Base-by-base conservation (phyloP, 2,329 filamentous ascomycete species). In the Stachybotrys echinatus region DNA sequence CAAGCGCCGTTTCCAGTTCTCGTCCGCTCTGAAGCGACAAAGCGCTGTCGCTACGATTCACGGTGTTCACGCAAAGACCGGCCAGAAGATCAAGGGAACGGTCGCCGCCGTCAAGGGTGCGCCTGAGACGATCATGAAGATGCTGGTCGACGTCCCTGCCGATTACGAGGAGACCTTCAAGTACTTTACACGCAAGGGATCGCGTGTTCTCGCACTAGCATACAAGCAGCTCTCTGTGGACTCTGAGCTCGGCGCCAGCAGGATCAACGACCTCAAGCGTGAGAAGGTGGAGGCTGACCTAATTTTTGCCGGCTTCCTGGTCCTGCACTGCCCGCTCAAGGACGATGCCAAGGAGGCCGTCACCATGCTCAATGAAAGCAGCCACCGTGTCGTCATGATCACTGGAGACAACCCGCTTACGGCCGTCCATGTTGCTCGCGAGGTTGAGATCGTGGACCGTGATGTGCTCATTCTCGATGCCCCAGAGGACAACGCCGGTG, bases 151-250 rank as follows among this genome's bases (percentile, higher is more conserved):
- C 31, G 81, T 90, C 10, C 94, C 94, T 7, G 77, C 83, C 2
- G 84, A 95, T 65, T 99, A 99, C 63, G 94, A 99, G 66, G 94
- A 97, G 72, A 99, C 94, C 0, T 99, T 85, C 81, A 99, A 97
- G 71, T 90, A 96, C 73, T 99, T 97, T 64, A 97, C 92, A 49
- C 84, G 94, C 55, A 95, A 95, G 60, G 94, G 94, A 59, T 95
- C 91, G 42, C 88, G 94, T 74, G 94, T 99, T 14, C 80, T 99
- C 37, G 90, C 92, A 45, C 81, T 99, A 40, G 94, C 88, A 37
- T 97, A 95, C 76, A 96, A 96, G 75, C 91, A 92, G 65, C 79
- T 99, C 14, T 87, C 90, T 2, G 75, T 79, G 3, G 90, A 95
- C 42, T 79, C 83, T 37, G 94, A 99, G 64, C 79, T 96, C 53